Conservation (phyloP, 345 rosid genomes). For the Eucalyptus cloeziana region DNA sequence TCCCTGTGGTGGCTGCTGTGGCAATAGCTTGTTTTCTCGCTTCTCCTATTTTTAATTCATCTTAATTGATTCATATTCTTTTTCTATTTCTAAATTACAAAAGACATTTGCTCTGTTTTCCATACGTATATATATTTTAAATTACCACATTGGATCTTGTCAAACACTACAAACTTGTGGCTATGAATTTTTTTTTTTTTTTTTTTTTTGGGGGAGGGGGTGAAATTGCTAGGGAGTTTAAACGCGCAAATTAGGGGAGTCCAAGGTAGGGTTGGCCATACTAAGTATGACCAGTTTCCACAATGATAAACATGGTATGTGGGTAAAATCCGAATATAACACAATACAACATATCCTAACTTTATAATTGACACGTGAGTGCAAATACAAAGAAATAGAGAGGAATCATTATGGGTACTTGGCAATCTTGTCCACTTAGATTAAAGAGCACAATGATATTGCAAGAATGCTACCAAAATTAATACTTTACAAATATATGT, state of each 20-base stretch:
- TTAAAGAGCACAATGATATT: background rate
- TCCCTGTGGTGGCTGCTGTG: background rate
- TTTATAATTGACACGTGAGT: background rate
- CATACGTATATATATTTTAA: background rate
- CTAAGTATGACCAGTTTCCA: background rate
- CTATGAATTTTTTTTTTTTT: no score
- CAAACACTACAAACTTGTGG: no score
- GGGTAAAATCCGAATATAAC: background rate
- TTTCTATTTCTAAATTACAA: no score
- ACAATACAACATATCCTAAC: background rate
- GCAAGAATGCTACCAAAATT: background rate
- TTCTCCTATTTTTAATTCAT: no score
- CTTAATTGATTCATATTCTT: no score
- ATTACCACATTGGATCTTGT: background rate
- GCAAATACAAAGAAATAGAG: background rate
- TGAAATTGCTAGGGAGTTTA: background rate
- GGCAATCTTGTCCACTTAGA: background rate
- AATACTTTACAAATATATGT: background rate
- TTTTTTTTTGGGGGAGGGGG: no score
- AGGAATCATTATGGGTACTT: background rate
- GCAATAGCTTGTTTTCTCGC: background rate
- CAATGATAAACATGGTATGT: accelerated
- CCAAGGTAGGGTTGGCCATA: background rate
- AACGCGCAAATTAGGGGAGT: background rate
- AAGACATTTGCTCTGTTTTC: no score